These are phyloP conservation scores for Ogataea haglerorum DNA, from an alignment of 805 yeast genomes.

Conservation along the genomic window DNA sequence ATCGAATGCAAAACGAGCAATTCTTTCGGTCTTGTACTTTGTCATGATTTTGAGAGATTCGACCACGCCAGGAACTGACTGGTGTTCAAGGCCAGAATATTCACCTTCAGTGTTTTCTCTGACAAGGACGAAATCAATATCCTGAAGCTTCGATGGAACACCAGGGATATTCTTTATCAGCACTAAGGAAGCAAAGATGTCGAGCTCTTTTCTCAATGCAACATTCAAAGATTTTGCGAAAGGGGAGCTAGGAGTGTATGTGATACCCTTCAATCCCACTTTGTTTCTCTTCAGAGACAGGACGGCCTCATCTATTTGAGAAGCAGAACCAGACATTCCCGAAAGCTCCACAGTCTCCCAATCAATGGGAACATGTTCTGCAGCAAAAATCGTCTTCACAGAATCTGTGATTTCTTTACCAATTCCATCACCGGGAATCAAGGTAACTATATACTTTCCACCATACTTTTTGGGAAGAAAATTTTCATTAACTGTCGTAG, in stretches of 20 bases:
- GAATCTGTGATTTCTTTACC: constrained; percentile 95
- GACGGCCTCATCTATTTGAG: constrained; percentile 74
- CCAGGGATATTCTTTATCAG: constrained; percentile 92
- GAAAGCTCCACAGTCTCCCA: constrained; percentile 83
- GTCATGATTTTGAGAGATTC: constrained; percentile 96
- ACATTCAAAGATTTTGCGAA: constrained; percentile 88
- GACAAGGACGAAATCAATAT: constrained; percentile 88
- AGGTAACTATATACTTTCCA: constrained; percentile 88
- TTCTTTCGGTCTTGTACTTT: constrained; percentile 91
- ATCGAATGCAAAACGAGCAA: constrained; percentile 96
- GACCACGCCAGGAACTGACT: constrained; percentile 95
- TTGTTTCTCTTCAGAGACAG: constrained; percentile 91
- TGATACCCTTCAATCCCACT: constrained; percentile 94
- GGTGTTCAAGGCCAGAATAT: constrained; percentile 97
- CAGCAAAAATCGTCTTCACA: constrained; percentile 82
- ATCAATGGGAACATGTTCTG: constrained; percentile 87
- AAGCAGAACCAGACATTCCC: constrained; percentile 46
- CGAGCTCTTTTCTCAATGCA: constrained; percentile 93
- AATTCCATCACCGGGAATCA: constrained; percentile 97
- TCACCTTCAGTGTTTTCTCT: constrained; percentile 99
- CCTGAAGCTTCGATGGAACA: constrained; percentile 82
- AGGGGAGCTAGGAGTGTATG: constrained; percentile 80
- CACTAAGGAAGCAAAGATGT: constrained; percentile 93
- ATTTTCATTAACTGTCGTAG: constrained; percentile 29
- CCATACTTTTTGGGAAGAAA: constrained; percentile 86